Conservation (phyloP, 2,329 filamentous ascomycete genomes). For the Amphichorda felina region DNA sequence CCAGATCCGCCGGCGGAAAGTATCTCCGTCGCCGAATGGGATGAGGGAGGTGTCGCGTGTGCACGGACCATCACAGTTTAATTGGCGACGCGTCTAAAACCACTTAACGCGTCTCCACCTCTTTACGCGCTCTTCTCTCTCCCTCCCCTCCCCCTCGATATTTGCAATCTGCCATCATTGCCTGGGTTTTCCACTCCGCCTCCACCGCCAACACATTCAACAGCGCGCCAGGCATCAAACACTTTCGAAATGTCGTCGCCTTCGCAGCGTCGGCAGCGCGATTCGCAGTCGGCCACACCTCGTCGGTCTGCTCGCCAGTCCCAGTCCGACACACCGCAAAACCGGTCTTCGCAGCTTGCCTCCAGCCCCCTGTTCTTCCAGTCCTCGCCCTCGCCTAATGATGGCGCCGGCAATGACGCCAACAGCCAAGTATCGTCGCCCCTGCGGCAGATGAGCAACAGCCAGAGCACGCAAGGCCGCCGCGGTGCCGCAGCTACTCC, state of each 20-base stretch:
- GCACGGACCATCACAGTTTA: conserved; percentile 11
- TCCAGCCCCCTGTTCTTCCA: conserved; percentile 78
- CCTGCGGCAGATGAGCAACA: conserved; percentile 43
- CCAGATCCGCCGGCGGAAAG: conserved; percentile 11
- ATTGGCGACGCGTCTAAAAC: conserved; percentile 9
- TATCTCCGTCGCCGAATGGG: conserved; percentile 9
- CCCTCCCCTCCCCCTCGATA: conserved; percentile 4
- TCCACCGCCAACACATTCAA: conserved; percentile 3
- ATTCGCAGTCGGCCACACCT: conserved; percentile 37
- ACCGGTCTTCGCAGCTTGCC: conserved; percentile 33
- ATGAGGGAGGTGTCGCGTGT: conserved; percentile 7
- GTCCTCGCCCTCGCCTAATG: conserved; percentile 26
- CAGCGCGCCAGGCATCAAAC: background rate
- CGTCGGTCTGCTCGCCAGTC: conserved; percentile 28
- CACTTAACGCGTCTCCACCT: conserved; percentile 29
- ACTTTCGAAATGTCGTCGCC: conserved; percentile 27
- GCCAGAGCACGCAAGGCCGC: conserved; percentile 32
- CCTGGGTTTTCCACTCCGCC: background rate
- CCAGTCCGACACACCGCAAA: conserved; percentile 29
- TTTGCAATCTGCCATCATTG: background rate
- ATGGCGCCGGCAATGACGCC: conserved; percentile 18
- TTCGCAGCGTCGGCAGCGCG: conserved; percentile 33
- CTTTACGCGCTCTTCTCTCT: conserved; percentile 10
- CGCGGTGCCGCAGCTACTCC: conserved; percentile 23
- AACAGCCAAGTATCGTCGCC: conserved; percentile 36